Evolutionary conservation across 2,329 filamentous ascomycete species (phyloP).

Genomic region (Cytospora schulzeri): DNA sequence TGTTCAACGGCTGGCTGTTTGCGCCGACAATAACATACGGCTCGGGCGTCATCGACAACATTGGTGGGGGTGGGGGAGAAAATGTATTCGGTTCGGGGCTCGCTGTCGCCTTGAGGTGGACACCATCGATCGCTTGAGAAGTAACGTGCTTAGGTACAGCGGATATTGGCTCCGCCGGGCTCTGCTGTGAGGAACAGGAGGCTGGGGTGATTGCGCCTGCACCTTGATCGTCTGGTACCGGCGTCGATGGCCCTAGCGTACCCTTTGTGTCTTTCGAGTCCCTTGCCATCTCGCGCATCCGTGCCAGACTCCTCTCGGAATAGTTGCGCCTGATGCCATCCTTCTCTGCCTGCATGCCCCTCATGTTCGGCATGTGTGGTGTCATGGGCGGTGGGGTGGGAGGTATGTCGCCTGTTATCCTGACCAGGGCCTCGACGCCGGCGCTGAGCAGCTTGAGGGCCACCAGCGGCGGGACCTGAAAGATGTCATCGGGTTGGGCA

Average conservation of each 20-base stretch:
- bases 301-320: conserved; percentile 56
- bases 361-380: conserved; percentile 66
- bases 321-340: conserved; percentile 60
- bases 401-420: conserved; percentile 75
- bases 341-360: conserved; percentile 64
- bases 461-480: conserved; percentile 69
- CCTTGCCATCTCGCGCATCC: conserved; percentile 42
- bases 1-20: conserved; percentile 70
- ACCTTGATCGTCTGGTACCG: conserved; percentile 11
- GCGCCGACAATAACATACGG: conserved; percentile 67
- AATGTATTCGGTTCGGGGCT: conserved; percentile 28
- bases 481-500: conserved; percentile 63
- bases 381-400: conserved; percentile 73
- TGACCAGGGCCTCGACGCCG: conserved; percentile 70
- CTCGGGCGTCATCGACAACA: conserved; percentile 39
- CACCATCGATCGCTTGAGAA: conserved; percentile 52
- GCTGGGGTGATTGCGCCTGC: conserved; percentile 4
- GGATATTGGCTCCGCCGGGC: conserved; percentile 8
- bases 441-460: conserved; percentile 80
- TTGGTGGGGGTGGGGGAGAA: conserved; percentile 33
- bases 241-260: conserved; percentile 19
- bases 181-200: conserved; percentile 19
- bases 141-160: conserved; percentile 22
- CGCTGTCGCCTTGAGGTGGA: conserved; percentile 48
- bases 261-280: conserved; percentile 33